These are phyloP conservation scores for Panicum virgatum DNA, from an alignment of 202 grass and related monocot species.

Conservation along the genomic window DNA sequence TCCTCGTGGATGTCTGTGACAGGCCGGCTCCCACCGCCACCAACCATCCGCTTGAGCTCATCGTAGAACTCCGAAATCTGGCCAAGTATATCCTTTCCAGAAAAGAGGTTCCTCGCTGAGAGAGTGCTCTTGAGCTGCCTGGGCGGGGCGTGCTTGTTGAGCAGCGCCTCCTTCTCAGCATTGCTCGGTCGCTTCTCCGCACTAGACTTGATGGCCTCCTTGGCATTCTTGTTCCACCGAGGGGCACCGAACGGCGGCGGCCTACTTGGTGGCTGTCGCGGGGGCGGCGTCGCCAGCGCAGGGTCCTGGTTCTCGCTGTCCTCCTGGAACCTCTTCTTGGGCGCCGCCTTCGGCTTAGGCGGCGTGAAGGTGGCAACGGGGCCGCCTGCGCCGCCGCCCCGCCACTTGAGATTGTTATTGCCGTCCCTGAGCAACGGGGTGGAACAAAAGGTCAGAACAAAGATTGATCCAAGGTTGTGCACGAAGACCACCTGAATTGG, in stretches of 20 bases:
- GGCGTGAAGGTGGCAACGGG: slow-evolving; percentile 39
- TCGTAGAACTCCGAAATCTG: slow-evolving; percentile 96
- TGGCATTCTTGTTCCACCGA: slow-evolving; percentile 61
- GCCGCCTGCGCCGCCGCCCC: slow-evolving; percentile 39
- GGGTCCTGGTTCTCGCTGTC: slow-evolving; percentile 92
- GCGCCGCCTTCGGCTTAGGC: slow-evolving; percentile 47
- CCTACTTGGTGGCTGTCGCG: slow-evolving; percentile 28
- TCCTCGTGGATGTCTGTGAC: slow-evolving; percentile 42
- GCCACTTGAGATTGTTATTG: slow-evolving; percentile 59
- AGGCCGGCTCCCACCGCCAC: slow-evolving; percentile 21
- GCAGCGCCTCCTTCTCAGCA: slow-evolving; percentile 57
- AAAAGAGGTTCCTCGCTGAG: slow-evolving; percentile 94
- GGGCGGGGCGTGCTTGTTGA: slow-evolving; percentile 44
- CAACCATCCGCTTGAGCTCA: slow-evolving; percentile 89
- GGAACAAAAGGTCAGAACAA: slow-evolving; percentile 21
- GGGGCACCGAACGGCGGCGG: slow-evolving; percentile 57
- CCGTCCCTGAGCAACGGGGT: slow-evolving; percentile 47
- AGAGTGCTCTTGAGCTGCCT: slow-evolving; percentile 82
- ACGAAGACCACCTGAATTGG: neutral
- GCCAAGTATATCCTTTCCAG: slow-evolving; percentile 79
- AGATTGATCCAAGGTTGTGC: neutral
- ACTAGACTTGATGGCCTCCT: slow-evolving; percentile 88
- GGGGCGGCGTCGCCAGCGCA: slow-evolving; percentile 55
- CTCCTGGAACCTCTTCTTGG: slow-evolving; percentile 62
- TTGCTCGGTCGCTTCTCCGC: slow-evolving; percentile 48